These are phyloP conservation scores for Rhypophila decipiens DNA, from an alignment of 495 filamentous ascomycete genomes.

Conservation along the genomic window DNA sequence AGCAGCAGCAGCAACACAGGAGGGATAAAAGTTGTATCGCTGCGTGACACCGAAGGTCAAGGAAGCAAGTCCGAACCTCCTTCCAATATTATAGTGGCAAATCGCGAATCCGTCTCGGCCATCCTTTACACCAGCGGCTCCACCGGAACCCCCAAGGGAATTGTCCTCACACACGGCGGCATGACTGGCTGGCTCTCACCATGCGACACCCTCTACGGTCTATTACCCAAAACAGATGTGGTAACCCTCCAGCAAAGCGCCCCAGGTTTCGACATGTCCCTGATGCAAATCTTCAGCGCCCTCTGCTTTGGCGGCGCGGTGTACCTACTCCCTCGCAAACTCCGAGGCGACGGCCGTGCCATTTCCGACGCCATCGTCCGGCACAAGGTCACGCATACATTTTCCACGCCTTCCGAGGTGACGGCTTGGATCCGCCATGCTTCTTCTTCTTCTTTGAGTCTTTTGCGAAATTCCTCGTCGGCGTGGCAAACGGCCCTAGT, in stretches of 20 bases:
- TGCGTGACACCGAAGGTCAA: neutral
- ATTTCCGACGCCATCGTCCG: conserved; percentile 15
- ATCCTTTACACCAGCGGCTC: conserved; percentile 45
- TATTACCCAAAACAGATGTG: neutral
- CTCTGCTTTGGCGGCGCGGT: conserved; percentile 20
- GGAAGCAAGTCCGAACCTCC: neutral
- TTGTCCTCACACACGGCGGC: conserved; percentile 25
- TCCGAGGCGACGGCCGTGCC: conserved; percentile 16
- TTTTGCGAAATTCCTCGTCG: neutral
- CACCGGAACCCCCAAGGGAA: conserved; percentile 42
- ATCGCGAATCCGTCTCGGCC: conserved; percentile 17
- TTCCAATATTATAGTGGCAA: neutral
- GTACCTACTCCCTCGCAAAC: conserved; percentile 8
- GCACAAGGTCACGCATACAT: conserved; percentile 20
- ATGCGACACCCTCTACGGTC: conserved; percentile 9
- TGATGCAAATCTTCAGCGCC: conserved; percentile 21
- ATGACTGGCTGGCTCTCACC: conserved; percentile 10
- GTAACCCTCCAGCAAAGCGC: conserved; percentile 24
- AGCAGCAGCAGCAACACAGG: neutral
- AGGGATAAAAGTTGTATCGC: conserved; percentile 1
- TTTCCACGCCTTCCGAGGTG: conserved; percentile 21
- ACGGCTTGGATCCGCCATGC: conserved; percentile 13
- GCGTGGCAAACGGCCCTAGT: conserved; percentile 20
- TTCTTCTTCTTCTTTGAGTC: no score
- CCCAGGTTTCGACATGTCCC: conserved; percentile 23